Base-by-base conservation (phyloP, 169 alveolate species). In the Miamiensis avidus region DNA sequence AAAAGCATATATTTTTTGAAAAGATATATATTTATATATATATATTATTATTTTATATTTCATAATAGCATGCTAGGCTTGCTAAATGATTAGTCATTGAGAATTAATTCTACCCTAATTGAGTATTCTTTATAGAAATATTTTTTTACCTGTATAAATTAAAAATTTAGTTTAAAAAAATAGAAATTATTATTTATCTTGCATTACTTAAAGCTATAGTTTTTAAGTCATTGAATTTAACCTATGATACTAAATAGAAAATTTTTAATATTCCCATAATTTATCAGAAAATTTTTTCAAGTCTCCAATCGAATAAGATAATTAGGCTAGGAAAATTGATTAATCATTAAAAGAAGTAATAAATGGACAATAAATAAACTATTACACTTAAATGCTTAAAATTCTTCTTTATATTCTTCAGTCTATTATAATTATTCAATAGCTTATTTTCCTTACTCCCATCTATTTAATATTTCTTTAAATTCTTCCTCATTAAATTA, bases 351-450 rank as follows among this genome's bases (percentile, higher is more conserved):
- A n/a, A n/a, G n/a, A n/a, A n/a, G n/a, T n/a, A n/a, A n/a, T n/a
- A n/a, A n/a, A n/a, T n/a, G n/a, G n/a, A n/a, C n/a, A n/a, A n/a
- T n/a, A n/a, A n/a, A n/a, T n/a, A n/a, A n/a, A 33, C 0, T 31
- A 33, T 33, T 74, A 27, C 34, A 31, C 69, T 4, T 78, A 78
- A 26, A 32, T 34, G 29, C 32, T 4, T 34, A 6, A 79, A 79
- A 79, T 34, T 79, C n/a, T 65, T 49, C n/a, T 64, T 79, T 34
- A 79, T 79, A 79, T 28, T 79, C 65, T 79, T 79, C 84, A 64
- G 33, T 49, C 0, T 72, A 28, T 0, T 79, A 49, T 65, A 79
- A 29, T 29, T 79, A 30, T 49, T 79, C 84, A 28, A 79, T 79
- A 79, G 74, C 76, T 25, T 79, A 34, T 28, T 49, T 49, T 26